Evolutionary conservation across 2,329 filamentous ascomycete genomes (phyloP), one percentile per base, ranked within the genome.

Genomic region (Arachnopeziza araneosa): DNA sequence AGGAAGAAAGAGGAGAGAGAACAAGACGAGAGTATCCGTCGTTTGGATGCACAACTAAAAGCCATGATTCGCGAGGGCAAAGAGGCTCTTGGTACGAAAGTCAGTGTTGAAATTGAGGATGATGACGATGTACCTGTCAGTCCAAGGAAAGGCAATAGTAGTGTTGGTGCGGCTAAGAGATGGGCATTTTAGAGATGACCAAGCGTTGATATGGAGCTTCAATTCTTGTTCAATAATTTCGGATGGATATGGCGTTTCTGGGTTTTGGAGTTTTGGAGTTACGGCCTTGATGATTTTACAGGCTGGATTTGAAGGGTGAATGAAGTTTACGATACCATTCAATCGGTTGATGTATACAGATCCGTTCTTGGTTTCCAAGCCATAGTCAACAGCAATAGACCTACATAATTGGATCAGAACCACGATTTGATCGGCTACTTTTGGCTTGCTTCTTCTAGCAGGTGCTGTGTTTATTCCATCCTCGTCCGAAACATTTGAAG

Each of bases 51-150:
- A 54, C 85, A 89, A 67, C 77, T 98, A 54, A 84, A 89, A 70
- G 89, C 87, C 36, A 91, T 99, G 89, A 96, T 99, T 58, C 82
- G 87, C 1, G 88, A 98, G 74, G 95, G 93, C 0, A 88, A 88
- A 67, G 89, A 95, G 73, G 95, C 95, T 1, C 76, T 99, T 21
- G 93, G 88, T 1, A 89, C 89, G 22, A 88, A 79, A 50, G 62
- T 71, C 1, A 65, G 67, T 50, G 65, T 70, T 26, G 67, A 69
- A 53, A 64, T 66, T 36, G 64, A 68, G 48, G 67, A 70, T 60
- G 67, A 68, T 50, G 53, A 55, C 21, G 57, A 57, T 49, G n/a
- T 49, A 49, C 19, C 51, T 4, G 21, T 9, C 24, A 53, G 24
- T 53, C 19, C 51, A 14, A 53, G 24, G 14, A 44, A 6, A 44